Evolutionary conservation across 2,329 filamentous ascomycete genomes (phyloP), one percentile per base, ranked within the genome.

Genomic region (Metarhizium rileyi): DNA sequence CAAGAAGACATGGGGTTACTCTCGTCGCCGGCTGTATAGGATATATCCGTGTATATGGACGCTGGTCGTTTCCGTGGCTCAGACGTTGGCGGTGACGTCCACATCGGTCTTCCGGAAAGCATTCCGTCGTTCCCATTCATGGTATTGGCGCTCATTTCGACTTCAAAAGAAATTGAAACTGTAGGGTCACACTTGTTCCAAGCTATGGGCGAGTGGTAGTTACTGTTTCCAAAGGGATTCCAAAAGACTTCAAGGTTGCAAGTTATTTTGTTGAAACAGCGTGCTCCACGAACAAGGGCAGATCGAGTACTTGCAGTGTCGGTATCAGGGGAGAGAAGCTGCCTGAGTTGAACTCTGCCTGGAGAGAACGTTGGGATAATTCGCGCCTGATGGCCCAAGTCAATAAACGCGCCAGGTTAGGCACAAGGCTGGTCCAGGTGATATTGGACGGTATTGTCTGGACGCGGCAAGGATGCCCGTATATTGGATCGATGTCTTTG

Each of bases 11-110:
- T 48, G 1, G 43, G 30, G 16, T 44, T 41, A 26, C 4, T 45
- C 25, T 47, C 48, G 41, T 54, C 53, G 20, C 45, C 49, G 30
- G 45, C 20, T n/a, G 45, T 50, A 38, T 54, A 55, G 10, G 53
- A 35, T n/a, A 51, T 38, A 35, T 41, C 50, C n/a, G 54, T 45
- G 48, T 55, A 50, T 12, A 47, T 49, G 5, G 47, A 45, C 27
- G 50, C 28, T 38, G 53, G 52, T 30, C 46, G 49, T 43, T 54
- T 53, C 26, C 52, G 48, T 36, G 50, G 41, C 28, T 56, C 51
- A 28, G 53, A 50, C 8, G 52, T 51, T 38, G 52, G 49, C 25
- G 52, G 46, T 14, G 41, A 42, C 52, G 52, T 49, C 50, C 52
- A 56, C 25, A 50, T 43, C 22, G 53, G 35, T 30, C 45, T 50